These are phyloP conservation scores for Colletotrichum godetiae DNA, from an alignment of 2,329 filamentous ascomycete genomes.

Conservation along the genomic window DNA sequence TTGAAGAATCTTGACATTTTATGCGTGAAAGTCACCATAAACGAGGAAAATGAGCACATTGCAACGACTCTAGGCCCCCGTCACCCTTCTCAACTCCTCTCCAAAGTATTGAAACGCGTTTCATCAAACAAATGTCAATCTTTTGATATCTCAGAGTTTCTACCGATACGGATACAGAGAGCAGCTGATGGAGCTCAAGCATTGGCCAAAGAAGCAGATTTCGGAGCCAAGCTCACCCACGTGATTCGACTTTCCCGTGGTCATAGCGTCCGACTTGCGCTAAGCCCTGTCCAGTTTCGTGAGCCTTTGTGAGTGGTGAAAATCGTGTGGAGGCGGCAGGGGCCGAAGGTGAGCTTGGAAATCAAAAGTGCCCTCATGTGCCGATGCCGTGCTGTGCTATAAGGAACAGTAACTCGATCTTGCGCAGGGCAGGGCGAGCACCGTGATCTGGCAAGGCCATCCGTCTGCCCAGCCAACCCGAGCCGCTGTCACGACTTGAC, in stretches of 20 bases:
- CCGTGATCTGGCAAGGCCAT: slow-evolving; percentile 4
- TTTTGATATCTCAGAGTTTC: slow-evolving; percentile 1
- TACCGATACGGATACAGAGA: neutral
- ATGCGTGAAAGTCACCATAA: neutral
- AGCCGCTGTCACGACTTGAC: neutral
- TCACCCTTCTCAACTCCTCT: neutral
- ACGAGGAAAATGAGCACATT: neutral
- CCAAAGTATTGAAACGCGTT: slow-evolving; percentile 1
- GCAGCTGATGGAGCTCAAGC: slow-evolving; percentile 1
- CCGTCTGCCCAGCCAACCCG: neutral
- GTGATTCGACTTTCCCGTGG: slow-evolving; percentile 40
- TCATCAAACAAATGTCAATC: neutral
- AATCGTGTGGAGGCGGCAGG: slow-evolving; percentile 32
- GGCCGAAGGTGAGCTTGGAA: slow-evolving; percentile 18
- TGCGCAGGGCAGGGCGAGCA: slow-evolving; percentile 16
- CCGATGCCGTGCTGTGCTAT: slow-evolving; percentile 8
- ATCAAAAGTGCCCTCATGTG: slow-evolving; percentile 18
- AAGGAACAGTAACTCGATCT: neutral
- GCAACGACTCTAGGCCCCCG: neutral
- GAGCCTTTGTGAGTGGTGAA: slow-evolving; percentile 15
- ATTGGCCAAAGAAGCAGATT: neutral
- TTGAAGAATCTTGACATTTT: neutral
- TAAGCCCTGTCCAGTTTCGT: slow-evolving; percentile 41
- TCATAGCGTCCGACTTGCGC: slow-evolving; percentile 42
- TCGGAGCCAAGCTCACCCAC: slow-evolving; percentile 24